Evolutionary conservation across 495 filamentous ascomycete genomes (phyloP).

Genomic region (Astrocystis sublimbata): DNA sequence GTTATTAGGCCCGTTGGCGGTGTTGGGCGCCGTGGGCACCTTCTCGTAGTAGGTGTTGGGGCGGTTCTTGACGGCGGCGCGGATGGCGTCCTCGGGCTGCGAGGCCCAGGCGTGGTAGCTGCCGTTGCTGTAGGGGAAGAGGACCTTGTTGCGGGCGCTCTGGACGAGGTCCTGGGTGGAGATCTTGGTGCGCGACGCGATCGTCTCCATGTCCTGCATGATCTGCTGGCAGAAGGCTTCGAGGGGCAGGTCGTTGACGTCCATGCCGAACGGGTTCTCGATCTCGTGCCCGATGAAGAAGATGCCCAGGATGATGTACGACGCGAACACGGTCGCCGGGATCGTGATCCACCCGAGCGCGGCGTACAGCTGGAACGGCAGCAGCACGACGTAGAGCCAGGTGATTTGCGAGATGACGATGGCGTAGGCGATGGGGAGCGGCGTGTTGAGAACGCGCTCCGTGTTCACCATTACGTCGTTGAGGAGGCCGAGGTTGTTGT

Average conservation of each 20-base stretch:
- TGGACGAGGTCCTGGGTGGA: conserved; percentile 59
- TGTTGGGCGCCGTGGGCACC: background rate
- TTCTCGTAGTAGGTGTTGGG: conserved; percentile 38
- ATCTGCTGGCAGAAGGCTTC: conserved; percentile 76
- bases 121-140: conserved; percentile 65
- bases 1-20: background rate
- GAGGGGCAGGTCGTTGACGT: conserved; percentile 84
- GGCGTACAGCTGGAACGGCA: conserved; percentile 79
- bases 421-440: conserved; percentile 78
- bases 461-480: conserved; percentile 74
- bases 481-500: conserved; percentile 56
- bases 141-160: conserved; percentile 58
- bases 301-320: conserved; percentile 90
- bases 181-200: conserved; percentile 61
- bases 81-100: conserved; percentile 52
- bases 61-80: conserved; percentile 41
- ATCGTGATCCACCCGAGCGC: conserved; percentile 75
- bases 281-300: conserved; percentile 83
- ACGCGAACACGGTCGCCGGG: conserved; percentile 72
- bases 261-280: conserved; percentile 85
- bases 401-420: conserved; percentile 87
- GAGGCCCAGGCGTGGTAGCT: conserved; percentile 62
- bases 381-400: conserved; percentile 79
- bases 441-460: conserved; percentile 82
- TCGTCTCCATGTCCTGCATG: conserved; percentile 69